Base-by-base conservation (phyloP, 2,329 filamentous ascomycete genomes). In the Penicillium sumatraense region DNA sequence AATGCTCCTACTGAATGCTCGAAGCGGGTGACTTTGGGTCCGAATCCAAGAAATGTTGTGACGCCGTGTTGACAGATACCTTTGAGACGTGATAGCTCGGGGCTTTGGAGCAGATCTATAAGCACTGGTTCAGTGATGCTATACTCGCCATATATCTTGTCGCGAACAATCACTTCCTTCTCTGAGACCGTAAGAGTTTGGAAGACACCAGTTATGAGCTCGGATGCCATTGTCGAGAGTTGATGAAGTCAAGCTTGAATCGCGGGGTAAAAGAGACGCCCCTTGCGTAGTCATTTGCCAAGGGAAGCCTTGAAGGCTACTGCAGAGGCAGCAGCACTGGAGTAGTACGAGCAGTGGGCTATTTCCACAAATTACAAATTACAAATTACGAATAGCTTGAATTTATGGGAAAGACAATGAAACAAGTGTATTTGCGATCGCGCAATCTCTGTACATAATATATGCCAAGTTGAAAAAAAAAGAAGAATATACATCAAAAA, bases 1-100 rank as follows among this genome's bases (percentile, higher is more conserved):
- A 75, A 69, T 23, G 74, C 73, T 38, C 75, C 75, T 42, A 76
- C 69, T 7, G 73, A 75, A 58, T 77, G 75, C 56, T 77, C 73
- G 29, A 75, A 66, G 16, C 74, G 72, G 10, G 73, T 76, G 18
- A 77, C 66, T 13, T 49, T 52, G 5, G 70, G 73, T 5, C 68
- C 72, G 11, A 73, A 60, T 50, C 67, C 66, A 2, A 77, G 61
- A 24, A 75, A 63, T 13, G 68, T 67, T 6, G 72, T 75, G 23
- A 77, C 62, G 23, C 75, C 73, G 49, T 75, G 68, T 56, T 77
- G 74, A 55, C 65, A 67, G 52, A 77, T 66, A 6, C 71, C 72
- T 38, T 54, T 56, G 2, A 77, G 69, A 14, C 74, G 73, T 8
- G 58, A 60, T 11, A 77, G 52, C 13, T 66, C 69, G 1, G 67